phyloP scores from a whole-genome alignment of 2,329 filamentous ascomycete genomes.

The Talaromyces sp. region DNA sequence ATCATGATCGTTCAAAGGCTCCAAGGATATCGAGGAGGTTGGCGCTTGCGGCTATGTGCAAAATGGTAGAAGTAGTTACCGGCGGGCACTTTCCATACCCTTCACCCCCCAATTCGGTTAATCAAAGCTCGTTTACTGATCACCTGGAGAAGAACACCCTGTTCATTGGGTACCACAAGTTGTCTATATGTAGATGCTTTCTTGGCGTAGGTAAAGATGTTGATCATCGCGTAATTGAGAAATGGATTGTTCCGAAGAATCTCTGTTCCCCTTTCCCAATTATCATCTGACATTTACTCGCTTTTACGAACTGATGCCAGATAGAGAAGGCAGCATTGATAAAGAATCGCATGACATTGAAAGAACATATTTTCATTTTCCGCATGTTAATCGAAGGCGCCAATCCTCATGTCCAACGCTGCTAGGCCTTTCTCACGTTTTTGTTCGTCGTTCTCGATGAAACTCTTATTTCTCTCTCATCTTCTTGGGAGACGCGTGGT shows the following conservation, averaged over 20 bases:
- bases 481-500: background rate
- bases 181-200: no score
- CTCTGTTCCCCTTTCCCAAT: background rate
- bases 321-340: conserved; percentile 3
- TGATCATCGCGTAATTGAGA: background rate
- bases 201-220: no score
- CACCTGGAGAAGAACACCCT: no score
- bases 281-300: background rate
- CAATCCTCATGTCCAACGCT: background rate
- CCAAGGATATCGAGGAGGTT: background rate
- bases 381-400: background rate
- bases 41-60: conserved; percentile 4
- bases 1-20: background rate
- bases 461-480: background rate
- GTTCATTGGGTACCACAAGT: no score
- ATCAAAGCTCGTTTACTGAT: no score
- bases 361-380: background rate
- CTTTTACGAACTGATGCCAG: background rate
- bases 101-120: no score
- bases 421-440: conserved; percentile 6
- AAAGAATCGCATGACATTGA: conserved; percentile 5
- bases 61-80: background rate
- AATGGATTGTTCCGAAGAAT: background rate
- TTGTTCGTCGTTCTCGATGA: conserved; percentile 4
- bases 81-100: no score